Evolutionary conservation across 1,284 basidiomycete genomes (phyloP), one percentile per base, ranked within the genome.

Genomic region (Exsudoporus floridanus): DNA sequence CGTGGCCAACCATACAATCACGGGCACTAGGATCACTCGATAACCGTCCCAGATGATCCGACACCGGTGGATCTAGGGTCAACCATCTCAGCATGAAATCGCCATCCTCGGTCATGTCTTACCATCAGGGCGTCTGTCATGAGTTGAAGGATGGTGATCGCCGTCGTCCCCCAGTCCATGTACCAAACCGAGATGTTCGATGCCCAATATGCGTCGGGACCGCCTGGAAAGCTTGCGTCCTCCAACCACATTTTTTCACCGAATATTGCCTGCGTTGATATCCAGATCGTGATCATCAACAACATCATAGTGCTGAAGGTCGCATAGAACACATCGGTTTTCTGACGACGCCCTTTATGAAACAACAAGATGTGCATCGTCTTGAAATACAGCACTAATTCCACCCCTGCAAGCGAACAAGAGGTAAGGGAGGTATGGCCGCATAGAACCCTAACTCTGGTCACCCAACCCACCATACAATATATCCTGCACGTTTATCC

Each of bases 41-140:
- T 46, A 42, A 46, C 47, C 55, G 23, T n/a, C n/a, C 46, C 58
- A 67, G 27, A 66, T 34, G 21, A 56, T 52, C 18, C 40, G 48
- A 39, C 67, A 66, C 14, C 64, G 62, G 14, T 56, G 43, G 41
- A 66, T 64, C 65, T 66, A 27, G 12, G 3, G 9, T 7, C 10
- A 21, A 12, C n/a, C 40, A 16, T 25, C 9, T 51, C 31, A 58
- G 49, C 23, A 36, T 1, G 10, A 25, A 25, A 3, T 1, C n/a
- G 23, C 13, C 25, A 8, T 27, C 31, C 7, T 14, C 5, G 7
- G 13, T 10, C 16, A 16, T 14, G 4, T 27, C 61, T 50, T 25
- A 66, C 66, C 65, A 67, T 60, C 33, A 67, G 16, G 0, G 36
- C 64, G 16, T 66, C 66, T 5, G 66, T 67, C 64, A 65, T 61